A percentile compares a stretch with the other conserved stretches of the same genome.
These are phyloP conservation scores for Artemisia annua DNA, from an alignment of 129 eudicot species.

Conservation along the genomic window DNA sequence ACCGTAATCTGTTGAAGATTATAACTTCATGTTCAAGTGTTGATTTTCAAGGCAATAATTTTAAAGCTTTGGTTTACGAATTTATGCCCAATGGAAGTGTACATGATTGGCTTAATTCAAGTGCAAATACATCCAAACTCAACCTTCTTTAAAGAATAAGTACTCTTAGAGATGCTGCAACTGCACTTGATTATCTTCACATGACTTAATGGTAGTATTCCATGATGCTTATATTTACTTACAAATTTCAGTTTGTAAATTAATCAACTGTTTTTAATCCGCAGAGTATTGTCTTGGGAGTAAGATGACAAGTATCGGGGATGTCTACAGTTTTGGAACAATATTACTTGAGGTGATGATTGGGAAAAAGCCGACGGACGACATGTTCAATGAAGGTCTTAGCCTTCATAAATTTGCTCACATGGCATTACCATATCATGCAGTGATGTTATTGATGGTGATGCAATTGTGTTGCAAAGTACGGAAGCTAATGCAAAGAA, in stretches of 20 bases:
- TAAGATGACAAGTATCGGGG: constrained; percentile 39
- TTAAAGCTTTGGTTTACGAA: too few species aligned
- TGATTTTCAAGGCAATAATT: too few species aligned
- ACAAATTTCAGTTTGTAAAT: neutral
- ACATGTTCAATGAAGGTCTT: constrained; percentile 23
- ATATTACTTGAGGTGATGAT: constrained; percentile 38
- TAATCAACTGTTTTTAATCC: neutral
- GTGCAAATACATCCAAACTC: too few species aligned
- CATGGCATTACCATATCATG: constrained; percentile 18
- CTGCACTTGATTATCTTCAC: neutral
- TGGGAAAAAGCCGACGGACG: constrained; percentile 37
- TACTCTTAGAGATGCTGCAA: neutral
- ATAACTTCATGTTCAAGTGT: too few species aligned
- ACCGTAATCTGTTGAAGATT: too few species aligned
- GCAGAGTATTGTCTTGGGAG: constrained; percentile 46
- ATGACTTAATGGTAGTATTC: constrained; percentile 6
- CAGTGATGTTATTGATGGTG: constrained; percentile 32
- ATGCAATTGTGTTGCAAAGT: neutral
- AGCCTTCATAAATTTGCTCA: constrained; percentile 24
- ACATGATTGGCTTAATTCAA: too few species aligned
- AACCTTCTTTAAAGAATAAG: too few species aligned
- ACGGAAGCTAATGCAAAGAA: neutral
- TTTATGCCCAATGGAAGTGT: too few species aligned
- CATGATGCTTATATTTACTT: neutral
- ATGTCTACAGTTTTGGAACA: constrained; percentile 42